Evolutionary conservation across 768 basidiomycete species (phyloP).

Genomic region (Podaxis sp.): DNA sequence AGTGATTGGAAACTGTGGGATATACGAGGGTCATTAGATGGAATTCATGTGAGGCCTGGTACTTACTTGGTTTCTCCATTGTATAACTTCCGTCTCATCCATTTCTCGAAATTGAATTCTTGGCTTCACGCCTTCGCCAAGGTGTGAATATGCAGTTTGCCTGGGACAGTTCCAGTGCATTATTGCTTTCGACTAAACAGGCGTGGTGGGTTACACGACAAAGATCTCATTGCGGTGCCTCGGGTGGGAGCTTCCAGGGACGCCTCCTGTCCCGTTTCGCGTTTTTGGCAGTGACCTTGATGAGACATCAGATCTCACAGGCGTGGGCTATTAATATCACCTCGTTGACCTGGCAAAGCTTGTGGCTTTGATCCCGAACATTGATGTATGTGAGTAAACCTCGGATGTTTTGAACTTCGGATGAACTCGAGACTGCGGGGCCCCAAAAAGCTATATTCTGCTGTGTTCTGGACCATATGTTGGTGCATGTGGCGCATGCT

Average conservation of each 20-base stretch:
- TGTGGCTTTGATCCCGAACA: neutral
- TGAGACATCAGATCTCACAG: neutral
- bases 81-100: neutral
- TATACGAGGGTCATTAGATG: neutral
- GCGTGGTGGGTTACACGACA: neutral
- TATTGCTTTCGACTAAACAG: neutral
- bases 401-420: neutral
- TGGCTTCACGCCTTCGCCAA: neutral
- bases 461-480: neutral
- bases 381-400: neutral
- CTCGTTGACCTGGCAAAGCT: neutral
- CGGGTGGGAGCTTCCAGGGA: neutral
- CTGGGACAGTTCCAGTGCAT: too few species aligned
- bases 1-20: neutral
- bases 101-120: neutral
- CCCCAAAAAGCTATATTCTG: neutral
- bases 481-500: neutral
- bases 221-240: neutral
- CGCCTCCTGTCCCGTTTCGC: neutral
- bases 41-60: neutral
- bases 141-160: neutral
- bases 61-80: conserved; percentile 6
- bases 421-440: neutral
- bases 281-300: neutral
- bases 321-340: neutral